Evolutionary conservation across 768 basidiomycete species (phyloP).

Genomic region (Termitomyces sp.): DNA sequence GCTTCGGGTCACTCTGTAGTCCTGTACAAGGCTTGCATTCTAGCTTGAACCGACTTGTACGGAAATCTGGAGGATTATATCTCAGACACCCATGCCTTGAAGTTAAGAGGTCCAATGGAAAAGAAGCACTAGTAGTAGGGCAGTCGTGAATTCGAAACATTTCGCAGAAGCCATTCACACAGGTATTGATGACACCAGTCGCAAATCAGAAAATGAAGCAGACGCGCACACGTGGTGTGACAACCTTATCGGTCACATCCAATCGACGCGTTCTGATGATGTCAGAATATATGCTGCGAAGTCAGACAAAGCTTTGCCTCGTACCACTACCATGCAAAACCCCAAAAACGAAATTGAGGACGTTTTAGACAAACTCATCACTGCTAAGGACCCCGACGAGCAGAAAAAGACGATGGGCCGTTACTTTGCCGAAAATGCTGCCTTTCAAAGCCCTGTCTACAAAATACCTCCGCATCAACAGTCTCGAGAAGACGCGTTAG

Average conservation of each 20-base stretch:
- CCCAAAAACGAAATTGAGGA: slow-evolving; percentile 42
- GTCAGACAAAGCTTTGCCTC: not conserved
- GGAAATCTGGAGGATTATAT: not conserved
- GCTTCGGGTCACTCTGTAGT: not conserved
- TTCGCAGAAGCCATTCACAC: too few species aligned
- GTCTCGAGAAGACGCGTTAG: slow-evolving; percentile 50
- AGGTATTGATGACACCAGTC: too few species aligned
- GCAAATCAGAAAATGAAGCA: too few species aligned
- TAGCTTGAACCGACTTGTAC: not conserved
- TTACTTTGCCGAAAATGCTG: slow-evolving; percentile 50
- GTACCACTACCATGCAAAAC: slow-evolving; percentile 41
- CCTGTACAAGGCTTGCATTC: not conserved
- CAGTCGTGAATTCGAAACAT: not conserved
- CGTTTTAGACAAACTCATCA: slow-evolving; percentile 40
- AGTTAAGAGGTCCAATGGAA: not conserved
- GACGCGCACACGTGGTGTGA: slow-evolving; percentile 2
- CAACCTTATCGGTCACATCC: not conserved
- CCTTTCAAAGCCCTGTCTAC: slow-evolving; percentile 56
- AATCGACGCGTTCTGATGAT: not conserved
- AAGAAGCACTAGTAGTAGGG: not conserved
- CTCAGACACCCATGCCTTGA: not conserved
- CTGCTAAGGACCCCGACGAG: slow-evolving; percentile 40
- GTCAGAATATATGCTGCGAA: not conserved
- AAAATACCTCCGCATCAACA: slow-evolving; percentile 37
- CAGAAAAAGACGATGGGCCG: slow-evolving; percentile 40